Evolutionary conservation across 78 protist species (phyloP), one percentile per base, ranked within the genome.

Genomic region (Guillardia theta): DNA sequence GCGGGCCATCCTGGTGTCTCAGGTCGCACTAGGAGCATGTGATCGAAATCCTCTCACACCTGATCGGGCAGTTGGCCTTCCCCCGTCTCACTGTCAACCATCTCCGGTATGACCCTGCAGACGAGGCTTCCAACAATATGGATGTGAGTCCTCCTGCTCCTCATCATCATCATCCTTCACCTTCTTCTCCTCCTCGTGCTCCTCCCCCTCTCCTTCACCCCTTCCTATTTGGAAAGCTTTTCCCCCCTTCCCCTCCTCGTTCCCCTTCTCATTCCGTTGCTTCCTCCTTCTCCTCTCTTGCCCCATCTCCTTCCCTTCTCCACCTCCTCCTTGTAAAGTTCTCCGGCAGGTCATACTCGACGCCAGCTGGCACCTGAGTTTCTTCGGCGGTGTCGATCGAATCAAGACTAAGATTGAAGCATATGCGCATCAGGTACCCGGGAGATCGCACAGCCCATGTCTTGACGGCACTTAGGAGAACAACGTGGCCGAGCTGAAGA

Each of bases 281-380:
- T 36, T 43, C 44, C 37, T 70, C 87, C 37, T 24, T 70, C 87
- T 36, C 6, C 87, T 0, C 87, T 70, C 33, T 70, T 6, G 1
- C 15, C 87, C 22, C 87, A 2, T 3, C 44, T 70, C 87, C 1
- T 43, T 27, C 6, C 87, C 39, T 0, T 36, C 41, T 27, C 45
- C 87, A 10, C 87, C 1, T 27, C 22, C 87, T 70, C 87, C 41
- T 27, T 43, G n/a, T 27, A 22, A 22, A 15, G 9, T 24, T 27
- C 87, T 64, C 78, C 8, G 87, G 41, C 87, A 70, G 87, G 87
- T 70, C 0, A 15, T 36, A 12, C 37, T 37, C 87, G 39, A 70
- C 41, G 90, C 90, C 30, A n/a, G 50, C 45, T 78, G 90, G 90
- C 90, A 78, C 90, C 48, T 78, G 90, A 43, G 50, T 30, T 78